A percentile compares a stretch with the other conserved stretches of the same genome.
Evolutionary conservation across 23 red algal genomes (phyloP).

Genomic region (Gracilaria domingensis): DNA sequence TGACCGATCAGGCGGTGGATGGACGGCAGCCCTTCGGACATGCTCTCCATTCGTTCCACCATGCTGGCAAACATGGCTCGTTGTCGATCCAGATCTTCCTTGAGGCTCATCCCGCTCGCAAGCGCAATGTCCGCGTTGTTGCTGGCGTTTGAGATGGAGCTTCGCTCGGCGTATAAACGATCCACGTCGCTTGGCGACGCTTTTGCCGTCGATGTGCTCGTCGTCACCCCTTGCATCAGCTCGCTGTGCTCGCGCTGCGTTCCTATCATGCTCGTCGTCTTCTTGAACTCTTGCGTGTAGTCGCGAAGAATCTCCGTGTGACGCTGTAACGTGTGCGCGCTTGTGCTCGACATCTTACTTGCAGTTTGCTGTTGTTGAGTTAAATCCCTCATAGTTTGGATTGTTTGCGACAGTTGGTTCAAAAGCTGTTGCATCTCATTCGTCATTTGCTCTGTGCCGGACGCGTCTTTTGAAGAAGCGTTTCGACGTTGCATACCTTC

Average conservation of each 20-base stretch:
- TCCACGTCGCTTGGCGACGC: conserved; percentile 8
- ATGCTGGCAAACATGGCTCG: conserved; percentile 92
- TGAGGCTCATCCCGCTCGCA: conserved; percentile 79
- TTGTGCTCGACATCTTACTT: not conserved
- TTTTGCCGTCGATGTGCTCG: not conserved
- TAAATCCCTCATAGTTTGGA: conserved; percentile 62
- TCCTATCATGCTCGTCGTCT: conserved; percentile 29
- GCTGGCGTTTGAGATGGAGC: conserved; percentile 50
- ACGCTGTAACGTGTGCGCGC: conserved; percentile 67
- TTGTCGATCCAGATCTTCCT: conserved; percentile 93
- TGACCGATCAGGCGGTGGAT: conserved; percentile 82
- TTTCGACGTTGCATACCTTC: conserved; percentile 68
- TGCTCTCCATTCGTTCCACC: conserved; percentile 89
- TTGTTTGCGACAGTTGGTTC: conserved; percentile 54
- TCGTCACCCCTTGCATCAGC: conserved; percentile 36
- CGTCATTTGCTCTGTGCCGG: conserved; percentile 61
- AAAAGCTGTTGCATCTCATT: conserved; percentile 79
- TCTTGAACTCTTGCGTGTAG: conserved; percentile 89
- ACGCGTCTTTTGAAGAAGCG: not conserved
- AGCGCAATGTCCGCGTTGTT: conserved; percentile 74
- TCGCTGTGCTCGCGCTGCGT: conserved; percentile 46
- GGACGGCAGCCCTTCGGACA: conserved; percentile 80
- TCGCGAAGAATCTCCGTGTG: conserved; percentile 93
- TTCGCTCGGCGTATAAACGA: conserved; percentile 61
- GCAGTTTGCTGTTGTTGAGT: not conserved